Conservation (phyloP, 441 rosid genomes). For the Isatis lusitanica region DNA sequence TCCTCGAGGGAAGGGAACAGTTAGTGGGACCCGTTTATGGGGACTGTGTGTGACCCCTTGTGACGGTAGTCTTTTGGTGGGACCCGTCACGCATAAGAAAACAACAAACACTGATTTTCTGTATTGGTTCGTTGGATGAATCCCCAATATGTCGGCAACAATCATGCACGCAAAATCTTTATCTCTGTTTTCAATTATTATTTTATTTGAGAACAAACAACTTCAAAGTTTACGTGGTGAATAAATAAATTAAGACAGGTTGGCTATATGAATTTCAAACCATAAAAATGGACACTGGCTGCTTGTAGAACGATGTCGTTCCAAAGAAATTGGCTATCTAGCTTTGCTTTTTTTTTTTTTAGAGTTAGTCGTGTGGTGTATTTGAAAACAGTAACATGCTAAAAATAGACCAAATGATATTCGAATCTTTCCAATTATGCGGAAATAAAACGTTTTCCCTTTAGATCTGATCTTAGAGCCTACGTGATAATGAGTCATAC, state of each 20-base stretch:
- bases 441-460: not conserved
- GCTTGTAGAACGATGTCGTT: not conserved
- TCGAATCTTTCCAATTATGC: not conserved
- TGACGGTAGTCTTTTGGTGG: slow-evolving; percentile 20
- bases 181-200: not conserved
- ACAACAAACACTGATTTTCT: slow-evolving; percentile 17
- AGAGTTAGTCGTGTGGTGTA: not conserved
- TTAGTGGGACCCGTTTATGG: slow-evolving; percentile 23
- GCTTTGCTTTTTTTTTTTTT: not conserved
- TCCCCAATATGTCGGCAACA: slow-evolving; percentile 39
- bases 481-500: slow-evolving; percentile 13
- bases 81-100: slow-evolving; percentile 9
- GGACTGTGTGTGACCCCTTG: slow-evolving; percentile 27
- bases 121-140: slow-evolving; percentile 25
- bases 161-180: slow-evolving; percentile 27
- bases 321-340: not conserved
- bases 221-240: not conserved
- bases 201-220: not conserved
- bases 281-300: not conserved
- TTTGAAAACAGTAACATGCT: slow-evolving; percentile 8
- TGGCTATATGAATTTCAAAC: not conserved
- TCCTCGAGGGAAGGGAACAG: slow-evolving; percentile 14
- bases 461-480: not conserved
- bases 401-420: slow-evolving; percentile 8
- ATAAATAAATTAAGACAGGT: not conserved